phyloP scores from a whole-genome alignment of 257 asterid genomes.

The Capsicum baccatum region DNA sequence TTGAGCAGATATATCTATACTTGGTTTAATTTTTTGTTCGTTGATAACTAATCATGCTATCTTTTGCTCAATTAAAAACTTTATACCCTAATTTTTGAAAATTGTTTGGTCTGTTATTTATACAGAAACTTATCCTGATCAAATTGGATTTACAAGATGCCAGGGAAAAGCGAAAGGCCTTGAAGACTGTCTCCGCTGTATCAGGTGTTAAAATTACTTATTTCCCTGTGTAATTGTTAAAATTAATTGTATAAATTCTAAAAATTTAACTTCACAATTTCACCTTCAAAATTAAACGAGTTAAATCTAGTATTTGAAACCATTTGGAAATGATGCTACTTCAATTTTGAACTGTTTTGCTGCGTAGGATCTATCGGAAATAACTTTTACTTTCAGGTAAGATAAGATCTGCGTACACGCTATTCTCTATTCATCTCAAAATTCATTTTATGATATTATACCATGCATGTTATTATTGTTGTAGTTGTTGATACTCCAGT shows the following conservation, averaged over 20 bases:
- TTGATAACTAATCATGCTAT: background rate
- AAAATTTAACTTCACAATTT: background rate
- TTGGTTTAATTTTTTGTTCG: background rate
- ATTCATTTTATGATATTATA: too few species aligned
- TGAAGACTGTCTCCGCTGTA: constrained; percentile 62
- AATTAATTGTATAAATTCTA: background rate
- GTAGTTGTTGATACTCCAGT: too few species aligned
- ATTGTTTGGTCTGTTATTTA: background rate
- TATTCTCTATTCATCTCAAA: too few species aligned
- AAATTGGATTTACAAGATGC: constrained; percentile 63
- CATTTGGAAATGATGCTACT: background rate
- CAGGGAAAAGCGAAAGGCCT: constrained; percentile 59
- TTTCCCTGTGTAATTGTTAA: too few species aligned
- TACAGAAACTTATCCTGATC: constrained; percentile 55
- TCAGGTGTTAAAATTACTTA: constrained; percentile 43
- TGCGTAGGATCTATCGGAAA: too few species aligned
- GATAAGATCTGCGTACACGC: too few species aligned
- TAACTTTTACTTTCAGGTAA: too few species aligned
- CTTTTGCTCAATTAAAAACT: background rate
- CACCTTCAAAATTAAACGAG: background rate
- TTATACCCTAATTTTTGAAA: background rate
- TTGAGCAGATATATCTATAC: background rate
- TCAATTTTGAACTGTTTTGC: too few species aligned
- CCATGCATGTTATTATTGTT: too few species aligned
- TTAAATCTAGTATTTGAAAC: background rate